Evolutionary conservation across 352 stramenopile species (phyloP), one percentile per base, ranked within the genome.

Genomic region (Thraustochytrium sp.): DNA sequence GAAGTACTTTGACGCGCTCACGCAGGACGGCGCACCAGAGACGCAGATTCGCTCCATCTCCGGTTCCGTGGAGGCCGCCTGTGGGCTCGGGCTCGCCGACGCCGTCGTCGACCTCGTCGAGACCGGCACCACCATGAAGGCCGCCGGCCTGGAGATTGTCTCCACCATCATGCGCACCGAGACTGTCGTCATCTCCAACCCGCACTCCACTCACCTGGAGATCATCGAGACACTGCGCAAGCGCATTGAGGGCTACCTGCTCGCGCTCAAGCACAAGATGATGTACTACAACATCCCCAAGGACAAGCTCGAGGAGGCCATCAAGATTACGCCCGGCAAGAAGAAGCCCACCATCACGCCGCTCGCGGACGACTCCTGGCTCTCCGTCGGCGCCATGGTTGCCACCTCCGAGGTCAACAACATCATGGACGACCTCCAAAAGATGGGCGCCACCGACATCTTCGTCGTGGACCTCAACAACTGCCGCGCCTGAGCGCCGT

Each of bases 51-150:
- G 94, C 86, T 98, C 98, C 89, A 94, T 99, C 38, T 98, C 94
- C 0, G 96, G 96, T n/a, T 98, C 94, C 21, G 96, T 99, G 34
- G 96, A 99, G 86, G 95, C 95, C 0, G 95, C 96, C 8, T 99
- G 96, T 84, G 94, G 94, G 13, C 90, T 99, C n/a, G 96, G 96
- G 8, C 86, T 99, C 44, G 96, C 96, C 18, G 96, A 99, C 87
- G 96, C 94, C 55, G 97, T 99, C 80, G 95, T 99, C 37, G 96
- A 99, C 91, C 90, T 99, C 36, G 95, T 99, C 18, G 96, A 99
- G 89, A 99, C 96, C 13, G 96, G 96, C 37, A 99, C 96, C 44
- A 99, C 96, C 36, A 98, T 99, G 96, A 96, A 94, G 85, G 90
- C 85, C 5, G 73, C 84, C 42, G 84, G 85, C 26, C 76, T 87